A percentile compares a stretch with the other conserved stretches of the same genome.
phyloP scores from a whole-genome alignment of 1,284 basidiomycete genomes.

The Pisolithus thermaeus region DNA sequence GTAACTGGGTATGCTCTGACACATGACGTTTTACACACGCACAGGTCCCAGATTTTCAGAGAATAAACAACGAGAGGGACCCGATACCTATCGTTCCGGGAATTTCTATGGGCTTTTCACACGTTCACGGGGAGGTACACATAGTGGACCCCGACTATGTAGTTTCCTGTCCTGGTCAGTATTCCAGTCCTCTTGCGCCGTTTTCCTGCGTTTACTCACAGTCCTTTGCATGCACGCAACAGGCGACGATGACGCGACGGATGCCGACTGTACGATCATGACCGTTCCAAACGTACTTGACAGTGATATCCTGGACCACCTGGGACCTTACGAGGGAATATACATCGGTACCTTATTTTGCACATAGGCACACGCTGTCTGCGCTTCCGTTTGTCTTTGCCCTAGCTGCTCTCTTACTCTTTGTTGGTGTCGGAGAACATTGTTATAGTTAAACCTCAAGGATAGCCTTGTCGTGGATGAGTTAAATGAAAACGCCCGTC shows the following conservation, averaged over 20 bases:
- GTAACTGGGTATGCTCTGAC: too few species aligned
- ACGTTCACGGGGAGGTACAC: slow-evolving; percentile 39
- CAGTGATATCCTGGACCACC: slow-evolving; percentile 42
- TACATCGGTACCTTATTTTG: slow-evolving; percentile 47
- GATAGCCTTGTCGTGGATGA: too few species aligned
- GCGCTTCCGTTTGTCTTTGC: neutral
- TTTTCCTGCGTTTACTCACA: too few species aligned
- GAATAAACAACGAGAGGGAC: slow-evolving; percentile 43
- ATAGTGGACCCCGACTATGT: slow-evolving; percentile 29
- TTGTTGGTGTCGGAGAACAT: too few species aligned
- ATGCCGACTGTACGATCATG: slow-evolving; percentile 38
- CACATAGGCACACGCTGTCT: slow-evolving; percentile 14
- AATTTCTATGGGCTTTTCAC: slow-evolving; percentile 37
- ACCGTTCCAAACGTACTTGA: slow-evolving; percentile 40
- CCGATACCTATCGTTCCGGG: slow-evolving; percentile 45
- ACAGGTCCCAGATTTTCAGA: slow-evolving; percentile 38
- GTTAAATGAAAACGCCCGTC: too few species aligned
- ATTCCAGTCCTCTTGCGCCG: neutral
- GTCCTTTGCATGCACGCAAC: neutral
- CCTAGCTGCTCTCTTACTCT: too few species aligned
- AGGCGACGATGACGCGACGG: slow-evolving; percentile 45
- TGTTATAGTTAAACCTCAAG: too few species aligned
- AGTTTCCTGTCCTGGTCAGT: slow-evolving; percentile 36
- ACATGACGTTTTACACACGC: neutral
- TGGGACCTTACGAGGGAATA: slow-evolving; percentile 52